Evolutionary conservation across 2,329 filamentous ascomycete genomes (phyloP).

Genomic region (Thelonectria olida): DNA sequence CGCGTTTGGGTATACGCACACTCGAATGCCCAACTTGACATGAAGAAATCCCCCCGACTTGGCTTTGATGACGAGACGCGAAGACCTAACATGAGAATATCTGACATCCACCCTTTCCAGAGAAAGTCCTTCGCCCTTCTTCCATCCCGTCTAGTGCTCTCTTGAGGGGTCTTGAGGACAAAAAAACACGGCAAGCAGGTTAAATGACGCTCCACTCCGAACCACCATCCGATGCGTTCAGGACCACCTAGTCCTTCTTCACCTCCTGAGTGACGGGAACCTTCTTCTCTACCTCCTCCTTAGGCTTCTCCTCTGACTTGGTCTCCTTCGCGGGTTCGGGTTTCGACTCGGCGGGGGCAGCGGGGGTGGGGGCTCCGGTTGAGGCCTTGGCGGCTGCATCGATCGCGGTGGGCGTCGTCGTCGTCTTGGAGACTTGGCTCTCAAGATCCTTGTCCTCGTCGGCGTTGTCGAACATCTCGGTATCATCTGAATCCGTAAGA

Average conservation of each 20-base stretch:
- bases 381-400: conserved; percentile 36
- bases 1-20: conserved; percentile 24
- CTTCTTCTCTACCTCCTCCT: conserved; percentile 37
- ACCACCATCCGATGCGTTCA: conserved; percentile 29
- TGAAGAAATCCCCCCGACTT: conserved; percentile 37
- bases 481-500: conserved; percentile 86
- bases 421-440: conserved; percentile 79
- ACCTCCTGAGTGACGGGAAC: conserved; percentile 39
- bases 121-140: conserved; percentile 14
- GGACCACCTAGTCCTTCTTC: conserved; percentile 50
- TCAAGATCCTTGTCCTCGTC: conserved; percentile 88
- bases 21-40: conserved; percentile 32
- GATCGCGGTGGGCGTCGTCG: conserved; percentile 35
- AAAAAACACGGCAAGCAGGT: conserved; percentile 28
- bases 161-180: conserved; percentile 24
- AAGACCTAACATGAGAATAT: conserved; percentile 42
- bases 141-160: conserved; percentile 18
- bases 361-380: conserved; percentile 25
- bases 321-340: conserved; percentile 29
- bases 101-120: conserved; percentile 31
- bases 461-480: conserved; percentile 90
- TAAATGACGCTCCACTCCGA: conserved; percentile 29
- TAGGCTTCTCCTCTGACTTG: conserved; percentile 34
- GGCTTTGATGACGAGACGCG: conserved; percentile 30
- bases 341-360: conserved; percentile 38